Evolutionary conservation across 768 basidiomycete species (phyloP).

Genomic region (Sistotremastrum niveocremeum): DNA sequence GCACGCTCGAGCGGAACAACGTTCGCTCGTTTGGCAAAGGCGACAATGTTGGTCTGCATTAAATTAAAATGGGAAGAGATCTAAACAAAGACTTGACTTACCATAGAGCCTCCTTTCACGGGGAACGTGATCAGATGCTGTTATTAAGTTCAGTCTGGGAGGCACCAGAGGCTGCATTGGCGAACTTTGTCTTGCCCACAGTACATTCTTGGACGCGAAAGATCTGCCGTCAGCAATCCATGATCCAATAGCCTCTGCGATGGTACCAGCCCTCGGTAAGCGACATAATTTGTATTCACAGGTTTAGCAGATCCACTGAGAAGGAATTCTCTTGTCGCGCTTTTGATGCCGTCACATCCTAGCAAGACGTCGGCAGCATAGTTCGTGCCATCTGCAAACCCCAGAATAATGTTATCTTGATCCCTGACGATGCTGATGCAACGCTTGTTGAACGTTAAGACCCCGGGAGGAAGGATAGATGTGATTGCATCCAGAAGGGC

Average conservation of each 20-base stretch:
- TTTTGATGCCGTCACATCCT: slow-evolving; percentile 34
- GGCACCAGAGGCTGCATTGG: slow-evolving; percentile 3
- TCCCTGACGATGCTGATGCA: slow-evolving; percentile 22
- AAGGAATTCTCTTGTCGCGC: slow-evolving; percentile 25
- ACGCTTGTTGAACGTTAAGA: slow-evolving; percentile 37
- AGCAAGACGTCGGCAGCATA: slow-evolving; percentile 35
- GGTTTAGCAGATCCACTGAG: slow-evolving; percentile 20
- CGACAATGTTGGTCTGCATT: slow-evolving; percentile 33
- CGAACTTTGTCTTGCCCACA: slow-evolving; percentile 32
- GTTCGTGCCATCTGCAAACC: slow-evolving; percentile 36
- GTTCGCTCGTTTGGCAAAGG: slow-evolving; percentile 14
- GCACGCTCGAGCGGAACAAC: no score
- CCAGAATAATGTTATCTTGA: slow-evolving; percentile 14
- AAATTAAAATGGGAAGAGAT: background rate
- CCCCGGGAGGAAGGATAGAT: slow-evolving; percentile 26
- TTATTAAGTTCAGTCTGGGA: background rate
- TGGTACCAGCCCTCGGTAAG: slow-evolving; percentile 36
- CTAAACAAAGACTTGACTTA: slow-evolving; percentile 11
- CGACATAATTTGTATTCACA: slow-evolving; percentile 25
- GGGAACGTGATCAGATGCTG: slow-evolving; percentile 44
- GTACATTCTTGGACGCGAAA: slow-evolving; percentile 28
- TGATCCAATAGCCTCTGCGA: slow-evolving; percentile 24
- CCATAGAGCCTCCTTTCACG: slow-evolving; percentile 28
- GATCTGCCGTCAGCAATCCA: slow-evolving; percentile 27
- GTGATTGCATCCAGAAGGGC: slow-evolving; percentile 36